Percentiles rank a stretch among this genome's conserved stretches.
These are phyloP conservation scores for Sambucus nigra DNA, from an alignment of 129 eudicot species.

Conservation along the genomic window DNA sequence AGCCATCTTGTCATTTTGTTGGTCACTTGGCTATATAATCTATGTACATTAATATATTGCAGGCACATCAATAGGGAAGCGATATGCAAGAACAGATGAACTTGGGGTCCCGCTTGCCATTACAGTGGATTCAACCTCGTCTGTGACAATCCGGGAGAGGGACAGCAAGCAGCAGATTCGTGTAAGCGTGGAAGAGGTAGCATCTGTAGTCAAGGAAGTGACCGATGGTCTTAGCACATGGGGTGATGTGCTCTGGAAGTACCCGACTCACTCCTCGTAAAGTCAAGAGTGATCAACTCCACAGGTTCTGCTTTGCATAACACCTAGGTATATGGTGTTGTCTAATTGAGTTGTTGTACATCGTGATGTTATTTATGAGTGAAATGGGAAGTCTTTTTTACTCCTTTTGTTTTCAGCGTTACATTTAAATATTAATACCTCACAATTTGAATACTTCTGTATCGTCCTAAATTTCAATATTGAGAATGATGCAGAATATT, in stretches of 20 bases:
- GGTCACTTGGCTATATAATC: background rate
- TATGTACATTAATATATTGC: constrained; percentile 4
- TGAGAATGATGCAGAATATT: no score
- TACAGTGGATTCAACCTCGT: constrained; percentile 44
- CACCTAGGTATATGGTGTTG: background rate
- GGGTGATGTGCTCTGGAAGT: constrained; percentile 50
- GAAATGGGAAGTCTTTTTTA: background rate
- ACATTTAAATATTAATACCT: background rate
- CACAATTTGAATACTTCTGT: background rate
- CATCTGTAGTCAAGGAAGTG: constrained; percentile 50
- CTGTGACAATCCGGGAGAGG: constrained; percentile 61
- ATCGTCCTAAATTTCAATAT: background rate
- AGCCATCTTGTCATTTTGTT: background rate
- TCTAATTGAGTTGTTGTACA: background rate
- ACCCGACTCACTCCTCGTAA: constrained; percentile 48
- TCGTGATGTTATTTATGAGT: background rate
- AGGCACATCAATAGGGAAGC: constrained; percentile 61
- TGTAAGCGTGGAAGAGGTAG: constrained; percentile 46
- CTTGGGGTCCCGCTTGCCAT: constrained; percentile 61
- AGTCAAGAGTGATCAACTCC: background rate
- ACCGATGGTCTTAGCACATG: constrained; percentile 57
- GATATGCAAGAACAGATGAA: constrained; percentile 66
- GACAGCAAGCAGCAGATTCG: constrained; percentile 71
- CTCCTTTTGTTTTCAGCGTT: background rate
- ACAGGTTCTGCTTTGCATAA: background rate